Percentiles rank a stretch among this genome's conserved stretches.
Evolutionary conservation across 176 grass and related monocot genomes (phyloP).

Genomic region (Zoysia pacifica): DNA sequence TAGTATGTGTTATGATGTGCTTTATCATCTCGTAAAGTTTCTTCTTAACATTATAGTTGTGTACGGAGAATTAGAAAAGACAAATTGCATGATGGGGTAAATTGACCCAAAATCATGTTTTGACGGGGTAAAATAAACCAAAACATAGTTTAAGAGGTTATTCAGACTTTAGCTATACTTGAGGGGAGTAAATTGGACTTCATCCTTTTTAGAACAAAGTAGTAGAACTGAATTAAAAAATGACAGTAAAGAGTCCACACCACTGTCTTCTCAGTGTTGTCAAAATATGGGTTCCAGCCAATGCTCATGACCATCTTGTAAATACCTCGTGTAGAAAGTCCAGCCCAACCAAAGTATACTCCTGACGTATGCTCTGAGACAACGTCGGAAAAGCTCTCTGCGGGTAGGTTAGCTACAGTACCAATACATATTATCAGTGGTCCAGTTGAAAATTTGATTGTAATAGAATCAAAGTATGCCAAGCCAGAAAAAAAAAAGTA

Average conservation of each 20-base stretch:
- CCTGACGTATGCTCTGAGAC: constrained; percentile 88
- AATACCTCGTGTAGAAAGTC: constrained; percentile 64
- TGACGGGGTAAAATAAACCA: too few species aligned
- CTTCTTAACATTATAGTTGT: too few species aligned
- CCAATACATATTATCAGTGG: constrained; percentile 33
- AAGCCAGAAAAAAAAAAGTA: not conserved
- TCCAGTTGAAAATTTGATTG: constrained; percentile 3
- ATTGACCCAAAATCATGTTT: too few species aligned
- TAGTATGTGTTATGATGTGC: too few species aligned
- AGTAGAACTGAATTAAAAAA: constrained; percentile 23
- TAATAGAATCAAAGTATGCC: not conserved
- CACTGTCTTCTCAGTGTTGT: constrained; percentile 90
- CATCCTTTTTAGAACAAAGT: constrained; percentile 31
- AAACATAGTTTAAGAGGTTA: too few species aligned
- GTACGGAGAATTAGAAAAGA: too few species aligned
- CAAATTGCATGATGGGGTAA: too few species aligned
- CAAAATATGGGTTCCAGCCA: constrained; percentile 98
- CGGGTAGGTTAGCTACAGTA: constrained; percentile 79
- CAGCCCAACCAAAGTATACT: constrained; percentile 96
- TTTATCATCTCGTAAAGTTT: too few species aligned
- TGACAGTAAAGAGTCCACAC: constrained; percentile 48
- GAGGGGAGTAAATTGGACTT: too few species aligned
- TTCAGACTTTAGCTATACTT: too few species aligned
- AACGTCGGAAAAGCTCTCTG: constrained; percentile 76
- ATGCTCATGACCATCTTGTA: constrained; percentile 99